Conservation (phyloP, 495 filamentous ascomycete species). For the Friedmanniomyces simplex region DNA sequence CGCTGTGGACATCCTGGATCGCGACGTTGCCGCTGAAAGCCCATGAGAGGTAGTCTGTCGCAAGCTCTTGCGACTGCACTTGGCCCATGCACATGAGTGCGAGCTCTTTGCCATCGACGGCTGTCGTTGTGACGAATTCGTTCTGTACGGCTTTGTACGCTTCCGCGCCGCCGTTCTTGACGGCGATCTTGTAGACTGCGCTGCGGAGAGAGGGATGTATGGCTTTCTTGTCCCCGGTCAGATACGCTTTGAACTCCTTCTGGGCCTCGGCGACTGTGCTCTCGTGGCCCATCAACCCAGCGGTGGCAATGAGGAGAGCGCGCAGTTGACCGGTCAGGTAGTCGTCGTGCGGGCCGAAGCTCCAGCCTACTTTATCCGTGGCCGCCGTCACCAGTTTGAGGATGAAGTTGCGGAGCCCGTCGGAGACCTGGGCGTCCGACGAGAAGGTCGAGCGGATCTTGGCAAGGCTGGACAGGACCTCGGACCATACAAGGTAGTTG, state of each 20-base stretch:
- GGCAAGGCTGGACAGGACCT: conserved; percentile 60
- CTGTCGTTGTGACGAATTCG: conserved; percentile 68
- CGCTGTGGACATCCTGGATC: conserved; percentile 76
- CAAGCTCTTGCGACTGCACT: conserved; percentile 55
- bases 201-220: conserved; percentile 71
- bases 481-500: conserved; percentile 83
- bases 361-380: conserved; percentile 75
- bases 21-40: conserved; percentile 69
- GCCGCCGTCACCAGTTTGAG: conserved; percentile 59
- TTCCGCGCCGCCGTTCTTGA: conserved; percentile 53
- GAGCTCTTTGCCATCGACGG: conserved; percentile 84
- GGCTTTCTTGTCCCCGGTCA: conserved; percentile 52
- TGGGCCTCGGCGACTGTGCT: conserved; percentile 58
- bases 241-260: conserved; percentile 64
- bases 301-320: conserved; percentile 63
- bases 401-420: conserved; percentile 63
- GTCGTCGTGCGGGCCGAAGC: conserved; percentile 62
- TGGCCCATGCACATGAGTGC: conserved; percentile 67
- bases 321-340: conserved; percentile 73
- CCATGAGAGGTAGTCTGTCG: conserved; percentile 61
- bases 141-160: conserved; percentile 68
- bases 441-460: conserved; percentile 57
- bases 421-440: conserved; percentile 43
- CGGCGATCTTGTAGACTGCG: conserved; percentile 67
- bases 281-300: conserved; percentile 62